Base-by-base conservation (phyloP, 1,139 yeast species). In the Eremothecium sinecaudum region DNA sequence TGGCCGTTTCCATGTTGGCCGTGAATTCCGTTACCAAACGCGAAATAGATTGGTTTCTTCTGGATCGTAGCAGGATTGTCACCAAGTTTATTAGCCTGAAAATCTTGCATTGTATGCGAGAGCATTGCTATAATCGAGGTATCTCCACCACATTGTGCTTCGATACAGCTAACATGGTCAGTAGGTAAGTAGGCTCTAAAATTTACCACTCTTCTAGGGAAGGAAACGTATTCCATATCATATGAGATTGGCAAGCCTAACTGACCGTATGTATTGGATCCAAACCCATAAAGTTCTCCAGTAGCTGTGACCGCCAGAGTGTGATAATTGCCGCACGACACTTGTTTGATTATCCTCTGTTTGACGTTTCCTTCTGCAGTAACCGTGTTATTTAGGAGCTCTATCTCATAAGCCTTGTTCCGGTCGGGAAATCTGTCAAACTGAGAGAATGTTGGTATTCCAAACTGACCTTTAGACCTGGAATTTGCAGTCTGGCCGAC, bases 1-100 rank as follows among this genome's bases (percentile, higher is more conserved):
- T 77, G 64, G 16, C 83, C 86, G 32, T 74, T 71, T 12, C 96
- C 98, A 38, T 86, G 64, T 58, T 84, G 94, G n/a, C 97, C 98
- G 47, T 71, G 70, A 34, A 80, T 58, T 4, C 97, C 95, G 48
- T 76, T 75, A 16, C 98, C 98, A 61, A 86, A 78, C 4, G 84
- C 67, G 45, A 78, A 63, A 35, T 72, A 58, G 18, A 47, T 45
- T 27, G 56, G 32, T 13, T 48, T 44, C 10, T 37, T 35, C 4
- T 33, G 27, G 22, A 56, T 41, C 24, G 45, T 48, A n/a, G 24
- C 24, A n/a, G n/a, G n/a, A n/a, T n/a, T n/a, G n/a, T n/a, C n/a
- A n/a, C n/a, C n/a, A n/a, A n/a, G n/a, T n/a, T n/a, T n/a, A n/a
- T n/a, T n/a, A n/a, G n/a, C n/a, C n/a, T n/a, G n/a, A n/a, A n/a